These are phyloP conservation scores for Trichoderma pleuroti DNA, from an alignment of 2,329 filamentous ascomycete genomes.

Conservation along the genomic window DNA sequence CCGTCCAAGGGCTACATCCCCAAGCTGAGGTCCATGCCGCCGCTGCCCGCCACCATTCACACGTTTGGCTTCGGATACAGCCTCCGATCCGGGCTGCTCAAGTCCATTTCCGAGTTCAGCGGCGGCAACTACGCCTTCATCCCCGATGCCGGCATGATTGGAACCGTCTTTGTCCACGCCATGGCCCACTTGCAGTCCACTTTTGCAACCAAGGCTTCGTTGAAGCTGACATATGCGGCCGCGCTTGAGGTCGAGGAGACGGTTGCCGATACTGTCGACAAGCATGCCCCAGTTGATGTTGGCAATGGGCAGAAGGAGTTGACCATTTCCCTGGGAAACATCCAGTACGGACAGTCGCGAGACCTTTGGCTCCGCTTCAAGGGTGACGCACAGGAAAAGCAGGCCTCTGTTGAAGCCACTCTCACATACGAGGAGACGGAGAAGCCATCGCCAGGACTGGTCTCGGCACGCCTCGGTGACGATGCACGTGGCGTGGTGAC, in stretches of 20 bases:
- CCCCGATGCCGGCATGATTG: constrained; percentile 59
- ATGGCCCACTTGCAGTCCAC: constrained; percentile 59
- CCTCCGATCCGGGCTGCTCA: constrained; percentile 47
- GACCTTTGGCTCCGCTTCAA: constrained; percentile 48
- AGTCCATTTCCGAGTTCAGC: constrained; percentile 56
- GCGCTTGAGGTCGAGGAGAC: constrained; percentile 39
- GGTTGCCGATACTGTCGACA: constrained; percentile 39
- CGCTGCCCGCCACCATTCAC: constrained; percentile 41
- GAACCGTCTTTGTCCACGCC: constrained; percentile 60
- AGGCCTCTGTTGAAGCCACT: constrained; percentile 29
- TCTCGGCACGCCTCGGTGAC: constrained; percentile 8
- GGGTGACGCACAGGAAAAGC: constrained; percentile 6
- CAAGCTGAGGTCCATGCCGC: constrained; percentile 44
- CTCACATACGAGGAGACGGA: constrained; percentile 35
- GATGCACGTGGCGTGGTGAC: constrained; percentile 23
- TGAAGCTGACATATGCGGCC: constrained; percentile 41
- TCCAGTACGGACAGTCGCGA: constrained; percentile 60
- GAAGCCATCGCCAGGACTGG: not conserved
- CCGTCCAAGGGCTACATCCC: constrained; percentile 52
- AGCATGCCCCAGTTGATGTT: constrained; percentile 25
- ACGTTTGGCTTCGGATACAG: constrained; percentile 38
- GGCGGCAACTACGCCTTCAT: constrained; percentile 60
- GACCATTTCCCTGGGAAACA: constrained; percentile 45
- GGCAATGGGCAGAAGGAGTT: constrained; percentile 28
- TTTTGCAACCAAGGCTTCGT: constrained; percentile 46